phyloP scores from a whole-genome alignment of 2,329 filamentous ascomycete species.

The Zasmidium cellare region DNA sequence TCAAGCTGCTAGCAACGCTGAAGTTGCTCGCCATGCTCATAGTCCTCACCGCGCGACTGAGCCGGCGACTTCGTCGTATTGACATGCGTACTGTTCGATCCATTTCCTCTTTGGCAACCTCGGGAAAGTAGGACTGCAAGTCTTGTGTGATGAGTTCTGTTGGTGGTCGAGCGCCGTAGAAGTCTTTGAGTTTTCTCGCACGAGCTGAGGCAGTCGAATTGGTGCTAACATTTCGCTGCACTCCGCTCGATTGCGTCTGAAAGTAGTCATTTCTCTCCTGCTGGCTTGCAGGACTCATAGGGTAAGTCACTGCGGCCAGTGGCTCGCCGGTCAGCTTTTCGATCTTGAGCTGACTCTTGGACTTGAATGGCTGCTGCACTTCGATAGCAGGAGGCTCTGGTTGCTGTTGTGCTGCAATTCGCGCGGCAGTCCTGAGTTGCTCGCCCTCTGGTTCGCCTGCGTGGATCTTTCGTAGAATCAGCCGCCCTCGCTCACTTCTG shows the following conservation, averaged over 20 bases:
- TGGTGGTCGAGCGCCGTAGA: conserved; percentile 88
- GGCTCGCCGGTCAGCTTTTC: conserved; percentile 86
- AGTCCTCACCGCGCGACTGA: conserved; percentile 90
- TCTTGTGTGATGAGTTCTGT: conserved; percentile 98
- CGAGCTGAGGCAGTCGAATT: conserved; percentile 41
- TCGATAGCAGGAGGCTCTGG: conserved; percentile 55
- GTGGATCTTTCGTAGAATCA: conserved; percentile 91
- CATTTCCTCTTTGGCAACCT: conserved; percentile 90
- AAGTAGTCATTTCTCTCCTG: conserved; percentile 64
- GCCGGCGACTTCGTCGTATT: conserved; percentile 81
- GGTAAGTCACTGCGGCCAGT: conserved; percentile 81
- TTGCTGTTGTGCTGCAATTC: conserved; percentile 80
- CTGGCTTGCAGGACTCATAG: conserved; percentile 75
- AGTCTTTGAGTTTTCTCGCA: conserved; percentile 66
- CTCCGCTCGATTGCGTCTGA: conserved; percentile 14
- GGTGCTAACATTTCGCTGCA: conserved; percentile 33
- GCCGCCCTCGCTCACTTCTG: conserved; percentile 80
- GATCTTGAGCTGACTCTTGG: conserved; percentile 81
- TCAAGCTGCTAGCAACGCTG: conserved; percentile 87
- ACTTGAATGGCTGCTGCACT: conserved; percentile 63
- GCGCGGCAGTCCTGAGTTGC: conserved; percentile 82
- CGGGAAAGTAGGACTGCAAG: conserved; percentile 94
- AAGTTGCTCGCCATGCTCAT: conserved; percentile 91
- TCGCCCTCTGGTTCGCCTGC: conserved; percentile 84
- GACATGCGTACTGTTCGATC: conserved; percentile 93